Conservation (phyloP, 495 filamentous ascomycete species). For the Neurospora sp. region DNA sequence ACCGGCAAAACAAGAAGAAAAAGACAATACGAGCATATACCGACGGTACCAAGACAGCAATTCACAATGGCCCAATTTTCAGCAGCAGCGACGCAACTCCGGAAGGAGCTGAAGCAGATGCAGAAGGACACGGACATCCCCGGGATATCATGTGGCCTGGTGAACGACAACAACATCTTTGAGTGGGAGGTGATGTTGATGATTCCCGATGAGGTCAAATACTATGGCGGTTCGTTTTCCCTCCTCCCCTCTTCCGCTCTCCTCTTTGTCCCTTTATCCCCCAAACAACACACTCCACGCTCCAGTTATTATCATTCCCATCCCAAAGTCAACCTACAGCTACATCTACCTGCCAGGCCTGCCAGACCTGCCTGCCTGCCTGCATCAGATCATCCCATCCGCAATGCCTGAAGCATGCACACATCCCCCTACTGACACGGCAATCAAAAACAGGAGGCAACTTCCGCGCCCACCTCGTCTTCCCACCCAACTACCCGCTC, state of each 20-base stretch:
- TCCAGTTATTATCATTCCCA: neutral
- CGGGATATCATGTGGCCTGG: conserved; percentile 85
- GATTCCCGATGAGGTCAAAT: conserved; percentile 93
- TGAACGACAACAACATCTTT: conserved; percentile 81
- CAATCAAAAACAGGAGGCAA: conserved; percentile 54
- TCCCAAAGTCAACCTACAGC: too few species aligned
- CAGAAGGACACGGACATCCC: conserved; percentile 84
- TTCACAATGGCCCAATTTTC: conserved; percentile 21
- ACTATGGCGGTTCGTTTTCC: conserved; percentile 63
- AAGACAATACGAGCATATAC: neutral
- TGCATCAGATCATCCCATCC: too few species aligned
- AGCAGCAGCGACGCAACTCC: conserved; percentile 62
- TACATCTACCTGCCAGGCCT: too few species aligned
- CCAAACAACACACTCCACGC: neutral
- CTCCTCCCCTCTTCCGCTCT: neutral
- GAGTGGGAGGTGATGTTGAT: conserved; percentile 99
- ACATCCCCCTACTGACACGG: too few species aligned
- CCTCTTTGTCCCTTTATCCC: neutral
- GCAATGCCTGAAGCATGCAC: too few species aligned
- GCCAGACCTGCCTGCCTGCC: too few species aligned
- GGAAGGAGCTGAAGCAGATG: conserved; percentile 85
- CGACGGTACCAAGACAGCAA: neutral
- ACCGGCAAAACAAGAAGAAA: neutral
- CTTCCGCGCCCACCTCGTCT: conserved; percentile 72
- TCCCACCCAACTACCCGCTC: conserved; percentile 77